phyloP scores from a whole-genome alignment of 305 asterid genomes.

The Fraxinus platypoda region DNA sequence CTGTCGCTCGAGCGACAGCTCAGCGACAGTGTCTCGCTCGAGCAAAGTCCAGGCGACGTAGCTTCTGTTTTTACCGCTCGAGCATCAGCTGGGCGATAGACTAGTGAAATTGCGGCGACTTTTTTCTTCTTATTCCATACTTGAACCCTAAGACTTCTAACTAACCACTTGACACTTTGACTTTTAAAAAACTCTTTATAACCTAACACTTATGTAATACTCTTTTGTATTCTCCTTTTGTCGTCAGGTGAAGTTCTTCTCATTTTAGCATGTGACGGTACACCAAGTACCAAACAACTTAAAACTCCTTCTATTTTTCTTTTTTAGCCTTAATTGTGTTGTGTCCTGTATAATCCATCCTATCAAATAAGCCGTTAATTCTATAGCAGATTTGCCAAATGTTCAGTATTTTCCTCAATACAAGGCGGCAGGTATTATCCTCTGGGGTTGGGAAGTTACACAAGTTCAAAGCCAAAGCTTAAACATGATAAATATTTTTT shows the following conservation, averaged over 20 bases:
- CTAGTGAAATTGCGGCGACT: too few relatives aligned
- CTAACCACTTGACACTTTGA: too few relatives aligned
- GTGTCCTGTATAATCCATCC: not conserved
- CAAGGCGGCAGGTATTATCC: not conserved
- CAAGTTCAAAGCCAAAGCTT: not conserved
- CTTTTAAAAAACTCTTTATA: too few relatives aligned
- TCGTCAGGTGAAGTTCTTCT: not conserved
- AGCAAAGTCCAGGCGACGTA: too few relatives aligned
- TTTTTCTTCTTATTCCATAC: too few relatives aligned
- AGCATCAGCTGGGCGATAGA: too few relatives aligned
- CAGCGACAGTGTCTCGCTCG: too few relatives aligned
- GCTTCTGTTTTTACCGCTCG: too few relatives aligned
- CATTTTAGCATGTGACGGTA: not conserved
- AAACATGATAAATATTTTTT: not conserved
- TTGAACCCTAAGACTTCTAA: too few relatives aligned
- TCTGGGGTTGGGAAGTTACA: not conserved
- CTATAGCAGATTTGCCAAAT: not conserved
- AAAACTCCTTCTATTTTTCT: not conserved
- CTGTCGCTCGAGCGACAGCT: too few relatives aligned
- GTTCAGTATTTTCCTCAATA: not conserved
- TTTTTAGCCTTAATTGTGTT: not conserved
- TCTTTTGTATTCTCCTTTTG: not conserved
- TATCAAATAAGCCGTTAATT: not conserved
- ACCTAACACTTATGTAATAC: too few relatives aligned
- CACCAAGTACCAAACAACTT: not conserved